These are phyloP conservation scores for Phlebiopsis gigantea DNA, from an alignment of 768 basidiomycete species.

Conservation along the genomic window DNA sequence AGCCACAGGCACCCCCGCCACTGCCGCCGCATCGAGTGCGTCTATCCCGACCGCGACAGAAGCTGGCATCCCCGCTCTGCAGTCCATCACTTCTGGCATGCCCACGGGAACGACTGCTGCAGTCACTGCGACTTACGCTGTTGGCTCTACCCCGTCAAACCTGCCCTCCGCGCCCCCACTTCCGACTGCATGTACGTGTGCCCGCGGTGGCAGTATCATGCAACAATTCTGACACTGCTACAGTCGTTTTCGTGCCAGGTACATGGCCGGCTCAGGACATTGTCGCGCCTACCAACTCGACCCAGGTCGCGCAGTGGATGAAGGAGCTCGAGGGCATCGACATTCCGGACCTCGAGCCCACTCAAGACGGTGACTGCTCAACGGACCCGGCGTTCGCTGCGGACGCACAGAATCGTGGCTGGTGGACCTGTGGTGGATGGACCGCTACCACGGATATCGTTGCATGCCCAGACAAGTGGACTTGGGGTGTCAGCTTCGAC, in stretches of 20 bases:
- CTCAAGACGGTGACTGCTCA: conserved; percentile 63
- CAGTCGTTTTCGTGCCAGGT: conserved; percentile 41
- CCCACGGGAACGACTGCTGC: conserved; percentile 43
- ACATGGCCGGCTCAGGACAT: conserved; percentile 64
- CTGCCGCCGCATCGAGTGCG: conserved; percentile 5
- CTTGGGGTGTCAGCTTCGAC: conserved; percentile 83
- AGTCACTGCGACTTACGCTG: conserved; percentile 45
- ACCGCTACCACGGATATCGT: conserved; percentile 57
- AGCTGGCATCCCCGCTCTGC: conserved; percentile 48
- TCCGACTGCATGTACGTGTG: conserved; percentile 57
- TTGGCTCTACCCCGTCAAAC: conserved; percentile 54
- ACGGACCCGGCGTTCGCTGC: conserved; percentile 51
- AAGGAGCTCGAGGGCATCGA: conserved; percentile 64
- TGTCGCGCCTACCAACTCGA: conserved; percentile 55
- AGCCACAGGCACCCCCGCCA: conserved; percentile 11
- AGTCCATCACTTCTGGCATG: conserved; percentile 59
- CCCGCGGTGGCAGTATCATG: conserved; percentile 8
- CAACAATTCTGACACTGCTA: background rate
- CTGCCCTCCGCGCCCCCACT: conserved; percentile 61
- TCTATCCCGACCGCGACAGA: conserved; percentile 9
- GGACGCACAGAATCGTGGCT: conserved; percentile 60
- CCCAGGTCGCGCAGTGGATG: conserved; percentile 71
- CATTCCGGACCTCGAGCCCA: conserved; percentile 64
- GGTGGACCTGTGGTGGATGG: conserved; percentile 88
- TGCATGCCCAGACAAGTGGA: conserved; percentile 59